Evolutionary conservation across 305 asterid species (phyloP).

Genomic region (Fraxinus sp.): DNA sequence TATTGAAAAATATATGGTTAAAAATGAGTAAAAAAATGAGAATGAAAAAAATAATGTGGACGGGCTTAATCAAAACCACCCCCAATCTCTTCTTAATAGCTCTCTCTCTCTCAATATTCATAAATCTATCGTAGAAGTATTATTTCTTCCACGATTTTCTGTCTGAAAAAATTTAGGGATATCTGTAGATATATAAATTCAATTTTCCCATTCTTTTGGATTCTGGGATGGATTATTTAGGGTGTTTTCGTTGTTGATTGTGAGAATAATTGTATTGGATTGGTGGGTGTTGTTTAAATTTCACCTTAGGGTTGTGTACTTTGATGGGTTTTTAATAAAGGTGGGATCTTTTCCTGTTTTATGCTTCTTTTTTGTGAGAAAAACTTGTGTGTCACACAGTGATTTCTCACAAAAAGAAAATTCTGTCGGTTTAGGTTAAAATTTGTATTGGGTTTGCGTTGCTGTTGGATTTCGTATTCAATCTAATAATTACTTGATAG

Average conservation of each 20-base stretch:
- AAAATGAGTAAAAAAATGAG: too few species aligned
- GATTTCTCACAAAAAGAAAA: constrained; percentile 21
- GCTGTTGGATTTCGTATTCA: constrained; percentile 18
- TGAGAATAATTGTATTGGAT: constrained; percentile 20
- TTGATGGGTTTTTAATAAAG: constrained; percentile 43
- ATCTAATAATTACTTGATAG: neutral
- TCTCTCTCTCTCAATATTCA: constrained; percentile 20
- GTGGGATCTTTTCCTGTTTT: constrained; percentile 31
- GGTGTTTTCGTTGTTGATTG: constrained; percentile 16
- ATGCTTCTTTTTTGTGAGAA: constrained; percentile 24
- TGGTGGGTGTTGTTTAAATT: constrained; percentile 33
- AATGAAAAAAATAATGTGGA: too few species aligned
- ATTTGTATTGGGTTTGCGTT: constrained; percentile 1
- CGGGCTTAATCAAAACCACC: constrained; percentile 27
- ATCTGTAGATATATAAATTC: constrained; percentile 13
- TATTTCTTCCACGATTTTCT: constrained; percentile 7
- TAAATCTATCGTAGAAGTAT: neutral
- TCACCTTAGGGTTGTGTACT: constrained; percentile 32
- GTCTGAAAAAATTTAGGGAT: constrained; percentile 32
- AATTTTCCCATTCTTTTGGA: constrained; percentile 4
- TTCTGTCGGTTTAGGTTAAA: constrained; percentile 1
- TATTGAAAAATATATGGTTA: too few species aligned
- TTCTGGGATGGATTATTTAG: constrained; percentile 25
- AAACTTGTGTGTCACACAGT: constrained; percentile 16
- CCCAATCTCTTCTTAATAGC: constrained; percentile 26